phyloP scores from a whole-genome alignment of 441 rosid genomes.

The Erysimum pusillum region DNA sequence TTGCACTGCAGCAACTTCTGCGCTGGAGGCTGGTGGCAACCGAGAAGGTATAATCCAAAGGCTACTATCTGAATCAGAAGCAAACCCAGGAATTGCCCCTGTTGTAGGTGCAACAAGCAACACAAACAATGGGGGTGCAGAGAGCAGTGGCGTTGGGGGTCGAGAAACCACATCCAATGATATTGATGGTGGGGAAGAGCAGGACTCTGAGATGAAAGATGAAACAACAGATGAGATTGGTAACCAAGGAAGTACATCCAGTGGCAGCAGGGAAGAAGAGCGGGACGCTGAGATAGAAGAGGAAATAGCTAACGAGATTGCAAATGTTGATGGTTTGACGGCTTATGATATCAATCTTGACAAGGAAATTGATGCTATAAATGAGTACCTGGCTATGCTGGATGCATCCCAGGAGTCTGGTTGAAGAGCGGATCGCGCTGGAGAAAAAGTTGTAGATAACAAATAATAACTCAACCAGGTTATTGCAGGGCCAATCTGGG shows the following conservation, averaged over 20 bases:
- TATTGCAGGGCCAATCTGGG: constrained; percentile 22
- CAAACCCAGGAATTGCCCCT: constrained; percentile 34
- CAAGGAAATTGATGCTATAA: constrained; percentile 79
- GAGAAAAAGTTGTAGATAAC: constrained; percentile 32
- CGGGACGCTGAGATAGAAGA: constrained; percentile 83
- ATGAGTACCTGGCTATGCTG: constrained; percentile 71
- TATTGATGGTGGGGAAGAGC: constrained; percentile 1
- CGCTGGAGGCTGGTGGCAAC: constrained; percentile 57
- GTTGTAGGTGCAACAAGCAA: constrained; percentile 10
- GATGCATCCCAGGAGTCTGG: constrained; percentile 52
- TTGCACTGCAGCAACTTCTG: constrained; percentile 63
- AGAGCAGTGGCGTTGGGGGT: constrained; percentile 5
- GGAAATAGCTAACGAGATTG: constrained; percentile 68
- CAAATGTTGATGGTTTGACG: constrained; percentile 61
- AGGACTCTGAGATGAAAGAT: constrained; percentile 36
- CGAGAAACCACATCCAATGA: constrained; percentile 13
- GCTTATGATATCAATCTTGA: constrained; percentile 81
- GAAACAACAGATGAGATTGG: constrained; percentile 25
- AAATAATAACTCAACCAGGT: constrained; percentile 29
- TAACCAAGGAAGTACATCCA: constrained; percentile 16
- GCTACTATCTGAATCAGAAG: constrained; percentile 51
- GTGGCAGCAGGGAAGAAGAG: constrained; percentile 42
- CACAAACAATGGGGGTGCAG: background rate
- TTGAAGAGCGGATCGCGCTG: background rate
- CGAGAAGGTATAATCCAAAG: constrained; percentile 61